Evolutionary conservation across 495 filamentous ascomycete species (phyloP).

Genomic region (Trichoderma erinaceum): DNA sequence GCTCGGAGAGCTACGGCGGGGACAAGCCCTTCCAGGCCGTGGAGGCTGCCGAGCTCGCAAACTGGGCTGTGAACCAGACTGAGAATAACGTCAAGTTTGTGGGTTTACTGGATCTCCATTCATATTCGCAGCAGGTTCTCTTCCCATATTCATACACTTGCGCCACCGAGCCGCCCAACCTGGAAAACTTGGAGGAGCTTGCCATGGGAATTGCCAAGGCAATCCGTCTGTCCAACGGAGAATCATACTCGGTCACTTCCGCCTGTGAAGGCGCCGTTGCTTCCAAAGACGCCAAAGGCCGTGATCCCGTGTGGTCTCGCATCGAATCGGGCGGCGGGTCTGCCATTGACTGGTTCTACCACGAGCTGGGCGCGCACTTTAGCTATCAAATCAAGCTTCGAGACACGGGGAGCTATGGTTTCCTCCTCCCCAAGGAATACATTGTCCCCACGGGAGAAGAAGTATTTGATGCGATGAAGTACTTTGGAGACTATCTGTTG

Average conservation of each 20-base stretch:
- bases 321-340: constrained; percentile 73
- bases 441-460: constrained; percentile 90
- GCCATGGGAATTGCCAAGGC: constrained; percentile 85
- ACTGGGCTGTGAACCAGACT: constrained; percentile 83
- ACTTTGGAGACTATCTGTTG: constrained; percentile 71
- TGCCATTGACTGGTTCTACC: constrained; percentile 94
- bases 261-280: constrained; percentile 79
- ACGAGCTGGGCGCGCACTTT: constrained; percentile 72
- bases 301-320: constrained; percentile 21
- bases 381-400: constrained; percentile 93
- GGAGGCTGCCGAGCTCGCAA: constrained; percentile 67
- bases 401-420: constrained; percentile 92
- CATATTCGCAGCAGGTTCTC: constrained; percentile 90
- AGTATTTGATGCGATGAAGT: constrained; percentile 70
- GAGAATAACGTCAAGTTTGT: constrained; percentile 65
- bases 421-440: constrained; percentile 77
- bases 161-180: constrained; percentile 64
- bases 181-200: constrained; percentile 87
- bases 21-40: constrained; percentile 75
- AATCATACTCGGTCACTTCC: constrained; percentile 72
- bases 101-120: constrained; percentile 85
- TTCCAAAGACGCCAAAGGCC: constrained; percentile 27
- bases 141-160: constrained; percentile 92
- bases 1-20: constrained; percentile 86
- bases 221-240: constrained; percentile 68